Conservation (phyloP, 371 early-diverging fungal genomes). For the Circinella umbellata region DNA sequence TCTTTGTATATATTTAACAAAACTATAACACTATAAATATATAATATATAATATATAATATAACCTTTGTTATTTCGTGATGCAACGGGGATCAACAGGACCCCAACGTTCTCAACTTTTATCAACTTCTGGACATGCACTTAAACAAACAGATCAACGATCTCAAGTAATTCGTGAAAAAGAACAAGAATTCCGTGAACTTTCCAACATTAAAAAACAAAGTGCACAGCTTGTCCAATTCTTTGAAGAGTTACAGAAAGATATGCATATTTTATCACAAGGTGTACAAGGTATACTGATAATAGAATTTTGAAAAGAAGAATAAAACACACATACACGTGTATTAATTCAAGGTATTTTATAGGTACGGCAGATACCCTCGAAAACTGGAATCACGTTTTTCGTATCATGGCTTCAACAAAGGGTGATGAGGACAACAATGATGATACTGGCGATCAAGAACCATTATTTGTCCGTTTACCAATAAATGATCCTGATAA, state of each 20-base stretch:
- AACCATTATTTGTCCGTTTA: slow-evolving; percentile 8
- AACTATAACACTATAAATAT: too few relatives aligned
- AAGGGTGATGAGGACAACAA: neutral
- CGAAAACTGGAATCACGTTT: slow-evolving; percentile 18
- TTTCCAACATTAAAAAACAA: slow-evolving; percentile 10
- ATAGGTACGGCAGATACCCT: slow-evolving; percentile 11
- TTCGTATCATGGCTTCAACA: slow-evolving; percentile 14
- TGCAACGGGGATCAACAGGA: slow-evolving; percentile 1
- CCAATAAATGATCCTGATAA: neutral
- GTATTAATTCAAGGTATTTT: neutral
- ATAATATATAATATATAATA: too few relatives aligned
- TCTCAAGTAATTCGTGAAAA: slow-evolving; percentile 14
- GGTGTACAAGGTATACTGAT: slow-evolving; percentile 13
- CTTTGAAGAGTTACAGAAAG: slow-evolving; percentile 15
- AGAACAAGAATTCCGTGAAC: slow-evolving; percentile 4
- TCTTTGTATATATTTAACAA: too few relatives aligned
- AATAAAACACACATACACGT: neutral
- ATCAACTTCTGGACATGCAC: neutral
- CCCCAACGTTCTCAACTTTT: neutral
- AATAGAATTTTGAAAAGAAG: too few relatives aligned
- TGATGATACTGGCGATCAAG: neutral
- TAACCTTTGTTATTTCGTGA: neutral
- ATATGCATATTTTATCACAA: slow-evolving; percentile 8
- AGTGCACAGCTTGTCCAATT: slow-evolving; percentile 11
- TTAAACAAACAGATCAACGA: neutral